These are phyloP conservation scores for Phytophthora ohioensis DNA, from an alignment of 352 stramenopile genomes.

Conservation along the genomic window DNA sequence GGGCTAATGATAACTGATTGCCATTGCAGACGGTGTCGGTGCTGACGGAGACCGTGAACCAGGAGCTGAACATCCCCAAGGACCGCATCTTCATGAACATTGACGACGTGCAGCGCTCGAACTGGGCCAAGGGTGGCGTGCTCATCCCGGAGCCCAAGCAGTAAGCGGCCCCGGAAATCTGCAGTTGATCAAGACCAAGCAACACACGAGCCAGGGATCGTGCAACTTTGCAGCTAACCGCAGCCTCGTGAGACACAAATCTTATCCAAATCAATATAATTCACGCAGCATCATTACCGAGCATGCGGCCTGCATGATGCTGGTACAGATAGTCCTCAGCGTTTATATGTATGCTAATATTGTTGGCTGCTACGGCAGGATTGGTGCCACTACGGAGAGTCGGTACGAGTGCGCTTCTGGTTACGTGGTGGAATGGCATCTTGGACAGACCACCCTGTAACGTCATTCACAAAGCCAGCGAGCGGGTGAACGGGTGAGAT, in stretches of 20 bases:
- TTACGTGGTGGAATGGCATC: no score
- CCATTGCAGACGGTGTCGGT: constrained; percentile 48
- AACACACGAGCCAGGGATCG: not conserved
- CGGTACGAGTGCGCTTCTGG: no score
- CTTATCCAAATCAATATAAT: not conserved
- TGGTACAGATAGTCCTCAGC: no score
- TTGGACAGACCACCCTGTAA: no score
- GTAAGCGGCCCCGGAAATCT: constrained; percentile 7
- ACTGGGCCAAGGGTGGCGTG: constrained; percentile 56
- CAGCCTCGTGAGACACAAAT: no score
- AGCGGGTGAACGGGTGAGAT: no score
- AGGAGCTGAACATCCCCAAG: constrained; percentile 46
- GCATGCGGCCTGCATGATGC: no score
- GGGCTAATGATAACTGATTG: not conserved
- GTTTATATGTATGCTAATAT: no score
- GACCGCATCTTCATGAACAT: constrained; percentile 70
- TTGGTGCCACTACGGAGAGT: no score
- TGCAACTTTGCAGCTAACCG: no score
- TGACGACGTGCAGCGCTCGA: constrained; percentile 53
- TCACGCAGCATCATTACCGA: not conserved
- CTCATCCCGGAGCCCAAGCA: constrained; percentile 47
- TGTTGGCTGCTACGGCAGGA: no score
- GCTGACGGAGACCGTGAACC: constrained; percentile 52
- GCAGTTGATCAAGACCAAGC: not conserved
- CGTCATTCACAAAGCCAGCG: no score